Evolutionary conservation across 768 basidiomycete genomes (phyloP), one percentile per base, ranked within the genome.

Genomic region (Tylopilus plumbeoviolaceoides): DNA sequence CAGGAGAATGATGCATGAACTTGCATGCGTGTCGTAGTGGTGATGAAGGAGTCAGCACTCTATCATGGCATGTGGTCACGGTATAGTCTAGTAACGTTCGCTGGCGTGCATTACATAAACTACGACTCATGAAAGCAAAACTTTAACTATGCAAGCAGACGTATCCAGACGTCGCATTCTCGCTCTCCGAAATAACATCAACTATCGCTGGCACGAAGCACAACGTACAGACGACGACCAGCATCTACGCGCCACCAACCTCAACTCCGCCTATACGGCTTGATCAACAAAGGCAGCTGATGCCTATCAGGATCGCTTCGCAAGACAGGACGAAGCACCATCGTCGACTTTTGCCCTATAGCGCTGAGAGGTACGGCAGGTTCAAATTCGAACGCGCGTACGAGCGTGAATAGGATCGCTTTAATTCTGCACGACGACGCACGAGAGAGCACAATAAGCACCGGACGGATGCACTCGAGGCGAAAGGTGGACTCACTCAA

Each of bases 401-500:
- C 12, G 25, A 58, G 56, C 7, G 39, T 42, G 21, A 58, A 58
- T 4, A 58, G 35, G 5, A 58, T 25, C 1, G 38, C 42, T 12
- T 58, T 58, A 18, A 48, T 52, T 44, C 57, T 58, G 21, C 31
- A n/a, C 3, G 9, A 38, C 17, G 38, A 10, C 7, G 36, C 17
- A 14, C 35, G 35, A 5, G 15, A 17, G 36, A 17, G 36, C 7
- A 17, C 15, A 7, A 6, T 38, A 15, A 38, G 38, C n/a, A n/a
- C n/a, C 6, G 38, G 21, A 23, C 1, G 40, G 11, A 12, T 10
- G 11, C 38, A 3, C n/a, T n/a, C 17, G 7, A 38, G 38, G n/a
- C 38, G n/a, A 18, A 18, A 15, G 12, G 2, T 10, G 33, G 20
- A 74, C 80, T 44, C 56, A 83, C 80, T 83, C 83, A 18, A 79